phyloP scores from a whole-genome alignment of 768 basidiomycete species.

The Russula sp. region DNA sequence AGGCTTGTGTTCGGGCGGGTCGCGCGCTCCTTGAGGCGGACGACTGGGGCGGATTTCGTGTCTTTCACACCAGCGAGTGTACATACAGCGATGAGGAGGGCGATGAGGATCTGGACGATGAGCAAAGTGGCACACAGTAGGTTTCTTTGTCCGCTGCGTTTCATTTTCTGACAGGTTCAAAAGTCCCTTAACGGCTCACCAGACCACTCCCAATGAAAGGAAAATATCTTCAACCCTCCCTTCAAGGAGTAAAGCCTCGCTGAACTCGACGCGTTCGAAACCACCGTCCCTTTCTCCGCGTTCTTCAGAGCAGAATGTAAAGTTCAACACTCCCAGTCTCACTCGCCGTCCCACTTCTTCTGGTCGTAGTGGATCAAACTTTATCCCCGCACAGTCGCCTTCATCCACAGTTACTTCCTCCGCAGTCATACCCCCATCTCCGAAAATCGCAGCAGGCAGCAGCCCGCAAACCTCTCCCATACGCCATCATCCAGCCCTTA shows the following conservation, averaged over 20 bases:
- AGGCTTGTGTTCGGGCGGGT: conserved; percentile 44
- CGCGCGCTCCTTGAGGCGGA: conserved; percentile 48
- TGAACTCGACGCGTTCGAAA: neutral
- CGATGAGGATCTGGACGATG: conserved; percentile 15
- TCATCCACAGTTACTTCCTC: neutral
- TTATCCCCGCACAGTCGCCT: neutral
- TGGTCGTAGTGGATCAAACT: neutral
- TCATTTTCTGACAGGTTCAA: neutral
- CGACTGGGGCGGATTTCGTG: conserved; percentile 47
- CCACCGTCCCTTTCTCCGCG: conserved; percentile 4
- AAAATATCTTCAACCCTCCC: too few species aligned
- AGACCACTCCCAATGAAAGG: neutral
- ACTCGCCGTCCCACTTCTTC: neutral
- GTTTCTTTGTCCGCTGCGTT: neutral
- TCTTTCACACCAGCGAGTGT: conserved; percentile 30
- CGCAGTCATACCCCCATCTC: neutral
- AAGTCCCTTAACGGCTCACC: neutral
- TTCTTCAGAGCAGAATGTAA: conserved; percentile 5
- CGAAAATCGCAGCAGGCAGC: neutral
- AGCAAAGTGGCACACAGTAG: neutral
- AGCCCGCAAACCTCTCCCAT: neutral
- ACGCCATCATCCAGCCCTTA: neutral
- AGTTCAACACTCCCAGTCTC: neutral
- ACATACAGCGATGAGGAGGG: conserved; percentile 18
- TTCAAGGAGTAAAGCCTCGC: neutral